Conservation (phyloP, 1,284 basidiomycete genomes). For the Ustilago tritici region DNA sequence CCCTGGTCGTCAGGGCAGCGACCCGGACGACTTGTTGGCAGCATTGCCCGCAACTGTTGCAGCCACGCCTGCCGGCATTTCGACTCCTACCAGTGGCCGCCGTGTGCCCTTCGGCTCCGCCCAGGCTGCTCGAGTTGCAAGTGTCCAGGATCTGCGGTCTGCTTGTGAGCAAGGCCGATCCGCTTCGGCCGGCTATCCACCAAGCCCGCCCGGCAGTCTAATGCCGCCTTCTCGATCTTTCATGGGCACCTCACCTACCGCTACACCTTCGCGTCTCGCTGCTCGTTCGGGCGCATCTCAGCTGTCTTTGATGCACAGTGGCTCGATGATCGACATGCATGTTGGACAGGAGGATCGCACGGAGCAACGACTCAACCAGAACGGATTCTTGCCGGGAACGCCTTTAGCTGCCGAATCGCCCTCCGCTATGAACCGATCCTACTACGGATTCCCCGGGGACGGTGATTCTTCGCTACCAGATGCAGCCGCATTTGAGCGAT, state of each 20-base stretch:
- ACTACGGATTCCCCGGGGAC: conserved; percentile 61
- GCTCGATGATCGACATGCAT: conserved; percentile 71
- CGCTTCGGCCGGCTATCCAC: conserved; percentile 28
- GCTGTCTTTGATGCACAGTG: conserved; percentile 69
- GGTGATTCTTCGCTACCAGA: conserved; percentile 46
- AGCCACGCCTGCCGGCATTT: conserved; percentile 3
- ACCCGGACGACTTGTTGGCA: conserved; percentile 22
- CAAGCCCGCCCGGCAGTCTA: conserved; percentile 47
- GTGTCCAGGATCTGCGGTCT: conserved; percentile 54
- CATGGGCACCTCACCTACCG: conserved; percentile 48
- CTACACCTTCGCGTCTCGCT: conserved; percentile 34
- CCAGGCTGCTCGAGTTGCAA: conserved; percentile 50
- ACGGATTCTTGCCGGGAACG: conserved; percentile 54
- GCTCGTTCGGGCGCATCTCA: conserved; percentile 52
- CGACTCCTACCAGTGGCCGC: conserved; percentile 28
- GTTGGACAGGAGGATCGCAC: conserved; percentile 63
- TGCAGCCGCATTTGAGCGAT: conserved; percentile 35
- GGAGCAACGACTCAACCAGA: conserved; percentile 58
- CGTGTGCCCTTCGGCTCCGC: conserved; percentile 29
- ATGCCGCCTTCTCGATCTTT: conserved; percentile 60
- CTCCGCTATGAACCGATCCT: conserved; percentile 41
- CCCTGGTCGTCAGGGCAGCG: conserved; percentile 22
- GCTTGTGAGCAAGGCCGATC: conserved; percentile 40
- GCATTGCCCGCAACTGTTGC: neutral
- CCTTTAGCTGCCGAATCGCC: conserved; percentile 49